Base-by-base conservation (phyloP, 371 early-diverging fungal genomes). In the Apophysomyces sp. region DNA sequence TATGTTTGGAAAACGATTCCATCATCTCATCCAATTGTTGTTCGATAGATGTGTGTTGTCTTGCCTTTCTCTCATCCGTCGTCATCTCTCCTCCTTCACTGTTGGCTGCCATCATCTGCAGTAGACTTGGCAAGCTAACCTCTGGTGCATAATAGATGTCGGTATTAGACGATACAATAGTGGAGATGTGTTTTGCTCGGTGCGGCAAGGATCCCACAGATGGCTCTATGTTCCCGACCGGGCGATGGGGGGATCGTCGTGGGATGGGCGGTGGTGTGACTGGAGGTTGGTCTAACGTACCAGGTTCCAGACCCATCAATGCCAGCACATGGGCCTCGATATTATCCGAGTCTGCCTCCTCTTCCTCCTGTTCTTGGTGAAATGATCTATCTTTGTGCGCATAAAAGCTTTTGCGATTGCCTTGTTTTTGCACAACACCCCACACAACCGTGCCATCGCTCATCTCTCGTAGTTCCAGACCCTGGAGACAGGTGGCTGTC, bases 391-490 rank as follows among this genome's bases (percentile, higher is more conserved):
- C 39, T 16, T 58, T 62, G 21, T 65, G 67, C 18, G 67, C 60
- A 58, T 59, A 70, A 40, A 68, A 71, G 32, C 74, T 74, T 44
- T 67, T 69, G 11, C 74, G 55, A 26, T 70, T 66, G 12, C 74
- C 74, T 53, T 68, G 55, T n/a, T 68, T 64, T 32, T 72, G 68
- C 0, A 80, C 78, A 30, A 80, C 61, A 18, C 76, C 81, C 75
- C 77, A 80, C 8, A 71, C 60, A 13, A 80, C 74, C 4, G 77
- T 65, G 2, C 81, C 81, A 59, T 80, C 81, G 49, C 77, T 77
- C 76, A 77, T 77, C 55, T 80, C 81, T 27, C 81, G 72, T 7
- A 80, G 26, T 41, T 80, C 81, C n/a, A 80, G 59, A 11, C 81
- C 81, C 59, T 75, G 68, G 30, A 76, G 28, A 44, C 41, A 49